A percentile compares a stretch with the other conserved stretches of the same genome.
Conservation (phyloP, 2,329 filamentous ascomycete species). For the Neospermospora avenae region DNA sequence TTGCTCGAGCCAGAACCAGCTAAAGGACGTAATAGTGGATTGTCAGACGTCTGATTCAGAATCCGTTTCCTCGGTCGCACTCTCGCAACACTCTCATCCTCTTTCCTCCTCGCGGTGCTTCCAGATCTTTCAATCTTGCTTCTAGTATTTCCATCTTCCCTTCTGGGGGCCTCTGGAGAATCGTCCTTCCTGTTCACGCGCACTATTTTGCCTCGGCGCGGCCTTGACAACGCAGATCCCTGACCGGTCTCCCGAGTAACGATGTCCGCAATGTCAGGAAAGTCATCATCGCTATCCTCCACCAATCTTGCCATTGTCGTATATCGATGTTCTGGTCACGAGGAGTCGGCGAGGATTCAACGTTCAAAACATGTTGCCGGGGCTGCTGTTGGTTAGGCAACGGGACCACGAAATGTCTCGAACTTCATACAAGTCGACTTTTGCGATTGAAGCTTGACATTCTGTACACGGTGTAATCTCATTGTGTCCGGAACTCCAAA, state of each 20-base stretch:
- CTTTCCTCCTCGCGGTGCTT: neutral
- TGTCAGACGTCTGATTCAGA: constrained; percentile 24
- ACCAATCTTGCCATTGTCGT: constrained; percentile 21
- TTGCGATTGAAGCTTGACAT: too few species aligned
- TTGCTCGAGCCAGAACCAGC: neutral
- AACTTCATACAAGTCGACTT: too few species aligned
- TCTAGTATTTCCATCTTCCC: neutral
- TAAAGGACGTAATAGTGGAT: constrained; percentile 26
- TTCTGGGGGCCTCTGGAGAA: neutral
- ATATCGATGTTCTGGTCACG: neutral
- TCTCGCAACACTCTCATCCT: neutral
- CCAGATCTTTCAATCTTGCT: neutral
- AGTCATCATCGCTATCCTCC: constrained; percentile 26
- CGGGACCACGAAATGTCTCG: neutral
- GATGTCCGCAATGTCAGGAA: constrained; percentile 22
- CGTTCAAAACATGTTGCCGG: neutral
- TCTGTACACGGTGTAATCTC: too few species aligned
- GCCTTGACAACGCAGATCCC: neutral
- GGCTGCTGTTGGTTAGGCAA: constrained; percentile 9
- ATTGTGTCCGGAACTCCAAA: too few species aligned
- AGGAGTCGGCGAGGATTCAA: neutral
- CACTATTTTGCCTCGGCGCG: neutral
- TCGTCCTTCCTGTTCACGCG: neutral
- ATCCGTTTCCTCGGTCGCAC: constrained; percentile 26
- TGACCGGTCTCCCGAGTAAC: neutral